phyloP scores from a whole-genome alignment of 139 green algal genomes.

The Auxenochlorella protothecoides region DNA sequence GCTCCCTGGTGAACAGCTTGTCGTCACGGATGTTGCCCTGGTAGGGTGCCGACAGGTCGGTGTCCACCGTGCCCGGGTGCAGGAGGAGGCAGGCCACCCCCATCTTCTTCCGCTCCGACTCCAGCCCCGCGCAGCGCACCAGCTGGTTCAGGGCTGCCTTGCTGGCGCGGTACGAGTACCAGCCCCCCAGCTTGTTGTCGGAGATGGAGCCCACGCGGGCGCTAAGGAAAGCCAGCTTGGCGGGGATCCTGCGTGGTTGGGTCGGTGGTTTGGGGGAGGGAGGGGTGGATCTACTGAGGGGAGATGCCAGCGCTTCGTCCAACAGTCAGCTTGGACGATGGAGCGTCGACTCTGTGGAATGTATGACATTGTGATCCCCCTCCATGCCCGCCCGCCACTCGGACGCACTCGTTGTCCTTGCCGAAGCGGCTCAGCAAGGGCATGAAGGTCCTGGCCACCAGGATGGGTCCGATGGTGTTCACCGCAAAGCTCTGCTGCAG shows the following conservation, averaged over 20 bases:
- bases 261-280: too few relatives aligned
- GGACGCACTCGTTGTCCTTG: too few relatives aligned
- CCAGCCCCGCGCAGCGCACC: conserved; percentile 53
- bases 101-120: conserved; percentile 46
- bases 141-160: conserved; percentile 81
- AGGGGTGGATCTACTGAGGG: too few relatives aligned
- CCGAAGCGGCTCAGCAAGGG: conserved; percentile 20
- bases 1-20: conserved; percentile 64
- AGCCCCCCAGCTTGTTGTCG: conserved; percentile 69
- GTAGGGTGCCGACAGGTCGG: conserved; percentile 60
- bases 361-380: too few relatives aligned
- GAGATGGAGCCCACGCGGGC: conserved; percentile 63
- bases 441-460: conserved; percentile 50
- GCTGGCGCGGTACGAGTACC: conserved; percentile 67
- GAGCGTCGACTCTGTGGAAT: too few relatives aligned
- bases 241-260: background rate
- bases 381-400: too few relatives aligned
- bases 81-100: conserved; percentile 53
- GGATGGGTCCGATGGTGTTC: conserved; percentile 68
- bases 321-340: too few relatives aligned
- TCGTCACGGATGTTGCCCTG: conserved; percentile 29
- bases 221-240: conserved; percentile 61
- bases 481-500: conserved; percentile 38
- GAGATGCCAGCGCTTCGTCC: too few relatives aligned
- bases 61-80: conserved; percentile 75